A percentile compares a stretch with the other conserved stretches of the same genome.
These are phyloP conservation scores for Arthrobotrys entomopaga DNA, from an alignment of 2,329 filamentous ascomycete genomes.

Conservation along the genomic window DNA sequence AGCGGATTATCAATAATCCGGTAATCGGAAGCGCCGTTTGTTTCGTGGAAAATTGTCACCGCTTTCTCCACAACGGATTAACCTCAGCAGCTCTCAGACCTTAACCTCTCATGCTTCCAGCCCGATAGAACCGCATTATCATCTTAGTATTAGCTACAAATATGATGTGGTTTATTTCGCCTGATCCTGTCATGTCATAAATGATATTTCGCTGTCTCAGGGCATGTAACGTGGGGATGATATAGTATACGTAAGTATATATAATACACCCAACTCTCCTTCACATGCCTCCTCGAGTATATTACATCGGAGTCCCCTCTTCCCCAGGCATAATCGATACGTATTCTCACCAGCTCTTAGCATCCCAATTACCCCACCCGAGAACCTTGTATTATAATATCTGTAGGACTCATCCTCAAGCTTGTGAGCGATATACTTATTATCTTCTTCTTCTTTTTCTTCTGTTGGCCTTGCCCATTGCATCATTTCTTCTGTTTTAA, in stretches of 20 bases:
- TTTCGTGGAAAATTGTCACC: conserved; percentile 55
- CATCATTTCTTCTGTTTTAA: conserved; percentile 17
- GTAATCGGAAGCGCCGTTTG: conserved; percentile 41
- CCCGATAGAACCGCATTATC: conserved; percentile 8
- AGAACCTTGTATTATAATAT: neutral
- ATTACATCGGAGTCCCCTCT: conserved; percentile 11
- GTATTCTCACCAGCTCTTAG: neutral
- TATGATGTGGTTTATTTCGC: conserved; percentile 36
- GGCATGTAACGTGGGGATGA: conserved; percentile 19
- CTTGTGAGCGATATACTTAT: conserved; percentile 20
- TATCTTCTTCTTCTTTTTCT: conserved; percentile 8
- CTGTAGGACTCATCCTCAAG: neutral
- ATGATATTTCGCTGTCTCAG: neutral
- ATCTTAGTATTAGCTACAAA: neutral
- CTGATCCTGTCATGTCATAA: conserved; percentile 16
- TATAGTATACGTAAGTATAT: no score
- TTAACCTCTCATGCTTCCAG: conserved; percentile 4
- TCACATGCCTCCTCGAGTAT: neutral
- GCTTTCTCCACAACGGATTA: conserved; percentile 54
- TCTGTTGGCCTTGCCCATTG: conserved; percentile 4
- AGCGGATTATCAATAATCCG: conserved; percentile 53
- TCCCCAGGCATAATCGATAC: no score
- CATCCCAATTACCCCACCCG: conserved; percentile 2
- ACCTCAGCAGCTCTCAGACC: conserved; percentile 19
- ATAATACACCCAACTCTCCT: conserved; percentile 11